A percentile compares a stretch with the other conserved stretches of the same genome.
These are phyloP conservation scores for Colletotrichum melonis DNA, from an alignment of 2,329 filamentous ascomycete genomes.

Conservation along the genomic window DNA sequence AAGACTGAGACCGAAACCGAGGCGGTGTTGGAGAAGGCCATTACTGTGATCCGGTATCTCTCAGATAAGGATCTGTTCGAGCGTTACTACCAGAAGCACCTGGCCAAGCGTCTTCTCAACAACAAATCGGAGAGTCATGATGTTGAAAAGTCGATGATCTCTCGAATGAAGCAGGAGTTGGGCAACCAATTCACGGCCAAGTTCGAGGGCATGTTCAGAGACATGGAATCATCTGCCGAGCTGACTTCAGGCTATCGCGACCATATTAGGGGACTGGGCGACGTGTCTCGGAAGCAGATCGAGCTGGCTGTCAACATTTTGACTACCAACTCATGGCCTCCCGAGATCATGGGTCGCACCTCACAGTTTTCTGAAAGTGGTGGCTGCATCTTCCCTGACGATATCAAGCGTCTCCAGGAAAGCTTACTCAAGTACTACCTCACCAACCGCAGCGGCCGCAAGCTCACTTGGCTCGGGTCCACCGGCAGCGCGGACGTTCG, in stretches of 20 bases:
- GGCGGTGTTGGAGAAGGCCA: constrained; percentile 85
- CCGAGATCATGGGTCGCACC: constrained; percentile 81
- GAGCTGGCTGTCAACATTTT: constrained; percentile 88
- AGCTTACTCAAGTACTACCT: constrained; percentile 93
- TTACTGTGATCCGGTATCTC: constrained; percentile 87
- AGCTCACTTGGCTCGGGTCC: constrained; percentile 82
- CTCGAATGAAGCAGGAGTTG: constrained; percentile 95
- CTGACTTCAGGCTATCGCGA: constrained; percentile 81
- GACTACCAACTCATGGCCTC: constrained; percentile 94
- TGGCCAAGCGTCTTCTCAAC: constrained; percentile 87
- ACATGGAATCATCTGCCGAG: constrained; percentile 89
- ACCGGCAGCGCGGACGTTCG: constrained; percentile 87
- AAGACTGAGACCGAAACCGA: constrained; percentile 93
- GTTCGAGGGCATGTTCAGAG: constrained; percentile 97
- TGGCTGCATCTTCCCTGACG: constrained; percentile 78
- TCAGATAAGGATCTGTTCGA: constrained; percentile 95
- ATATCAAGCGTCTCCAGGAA: constrained; percentile 79
- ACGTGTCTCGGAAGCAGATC: constrained; percentile 69
- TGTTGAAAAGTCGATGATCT: constrained; percentile 94
- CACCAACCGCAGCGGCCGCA: constrained; percentile 86
- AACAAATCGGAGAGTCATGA: constrained; percentile 92
- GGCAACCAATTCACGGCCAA: constrained; percentile 94
- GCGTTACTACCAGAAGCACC: constrained; percentile 97
- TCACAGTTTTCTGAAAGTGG: constrained; percentile 61
- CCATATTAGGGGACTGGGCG: constrained; percentile 66